Conservation (phyloP, 2,329 filamentous ascomycete species). For the Neoscytalidium dimidiatum region DNA sequence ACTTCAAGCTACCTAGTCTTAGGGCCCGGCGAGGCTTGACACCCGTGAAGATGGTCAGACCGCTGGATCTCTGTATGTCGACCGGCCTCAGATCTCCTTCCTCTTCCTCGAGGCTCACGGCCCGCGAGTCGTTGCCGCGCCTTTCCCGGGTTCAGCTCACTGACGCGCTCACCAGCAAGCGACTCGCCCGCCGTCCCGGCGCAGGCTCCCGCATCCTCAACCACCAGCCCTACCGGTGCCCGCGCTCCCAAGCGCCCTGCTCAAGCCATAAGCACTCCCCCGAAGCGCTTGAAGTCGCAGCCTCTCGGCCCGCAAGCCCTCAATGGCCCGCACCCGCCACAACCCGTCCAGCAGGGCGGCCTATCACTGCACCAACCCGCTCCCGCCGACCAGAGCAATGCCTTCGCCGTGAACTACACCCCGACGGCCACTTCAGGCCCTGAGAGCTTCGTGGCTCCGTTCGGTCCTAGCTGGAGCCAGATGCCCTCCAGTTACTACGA, state of each 20-base stretch:
- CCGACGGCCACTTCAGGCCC: slow-evolving; percentile 4
- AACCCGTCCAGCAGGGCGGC: neutral
- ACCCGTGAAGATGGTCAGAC: slow-evolving; percentile 21
- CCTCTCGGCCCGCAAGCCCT: slow-evolving; percentile 7
- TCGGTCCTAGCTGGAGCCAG: slow-evolving; percentile 12
- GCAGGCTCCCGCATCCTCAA: slow-evolving; percentile 7
- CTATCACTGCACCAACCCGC: slow-evolving; percentile 6
- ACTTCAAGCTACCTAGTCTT: slow-evolving; percentile 21
- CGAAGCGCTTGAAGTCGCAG: slow-evolving; percentile 19
- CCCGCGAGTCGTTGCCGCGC: slow-evolving; percentile 1
- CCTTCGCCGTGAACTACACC: slow-evolving; percentile 17
- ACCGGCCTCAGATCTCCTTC: slow-evolving; percentile 12
- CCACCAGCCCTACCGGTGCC: slow-evolving; percentile 2
- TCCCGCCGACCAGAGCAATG: slow-evolving; percentile 12
- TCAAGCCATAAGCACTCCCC: slow-evolving; percentile 5
- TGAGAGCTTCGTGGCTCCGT: slow-evolving; percentile 7
- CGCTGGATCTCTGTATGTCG: slow-evolving; percentile 19
- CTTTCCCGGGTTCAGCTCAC: slow-evolving; percentile 4
- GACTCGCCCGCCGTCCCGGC: slow-evolving; percentile 13
- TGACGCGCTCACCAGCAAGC: slow-evolving; percentile 10
- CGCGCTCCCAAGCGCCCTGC: slow-evolving; percentile 18
- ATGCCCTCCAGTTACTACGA: slow-evolving; percentile 14
- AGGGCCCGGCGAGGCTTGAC: slow-evolving; percentile 20
- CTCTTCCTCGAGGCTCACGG: slow-evolving; percentile 3
- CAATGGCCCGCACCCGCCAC: neutral